A percentile compares a stretch with the other conserved stretches of the same genome.
Conservation (phyloP, 2,329 filamentous ascomycete species). For the Aspergillus candidus region DNA sequence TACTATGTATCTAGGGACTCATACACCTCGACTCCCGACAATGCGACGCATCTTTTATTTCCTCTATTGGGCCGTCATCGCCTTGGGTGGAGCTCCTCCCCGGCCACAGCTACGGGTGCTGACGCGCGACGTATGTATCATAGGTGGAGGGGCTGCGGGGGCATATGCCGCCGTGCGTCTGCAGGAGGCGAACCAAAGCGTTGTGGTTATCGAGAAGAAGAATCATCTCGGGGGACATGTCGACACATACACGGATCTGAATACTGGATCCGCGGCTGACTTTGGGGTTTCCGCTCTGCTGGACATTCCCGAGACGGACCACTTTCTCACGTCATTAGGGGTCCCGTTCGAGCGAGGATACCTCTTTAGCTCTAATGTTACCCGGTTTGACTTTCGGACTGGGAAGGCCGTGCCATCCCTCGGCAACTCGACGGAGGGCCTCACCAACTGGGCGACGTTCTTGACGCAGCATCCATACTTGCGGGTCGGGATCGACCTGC, state of each 20-base stretch:
- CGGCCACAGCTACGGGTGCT: conserved; percentile 2
- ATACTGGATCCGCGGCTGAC: conserved; percentile 17
- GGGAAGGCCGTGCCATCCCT: conserved; percentile 12
- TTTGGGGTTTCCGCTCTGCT: conserved; percentile 24
- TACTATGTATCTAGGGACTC: too few relatives aligned
- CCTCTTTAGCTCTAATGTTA: not conserved
- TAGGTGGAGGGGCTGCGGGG: conserved; percentile 26
- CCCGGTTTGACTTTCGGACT: conserved; percentile 17
- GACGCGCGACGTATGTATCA: conserved; percentile 21
- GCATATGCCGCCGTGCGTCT: conserved; percentile 26
- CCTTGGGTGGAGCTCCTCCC: too few relatives aligned
- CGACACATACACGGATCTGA: conserved; percentile 20
- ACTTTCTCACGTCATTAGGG: conserved; percentile 21
- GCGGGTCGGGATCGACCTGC: conserved; percentile 1
- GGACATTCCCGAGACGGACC: conserved; percentile 12
- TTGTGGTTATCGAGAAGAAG: conserved; percentile 23
- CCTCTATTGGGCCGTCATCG: too few relatives aligned
- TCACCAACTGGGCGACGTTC: too few relatives aligned
- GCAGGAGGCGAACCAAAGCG: conserved; percentile 18
- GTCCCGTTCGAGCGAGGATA: conserved; percentile 5
- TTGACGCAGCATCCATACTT: conserved; percentile 5
- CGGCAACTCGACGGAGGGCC: conserved; percentile 2
- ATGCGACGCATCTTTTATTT: too few relatives aligned
- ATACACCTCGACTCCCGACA: too few relatives aligned
- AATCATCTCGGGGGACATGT: conserved; percentile 23